Conservation (phyloP, 2,329 filamentous ascomycete genomes). For the Trichoderma sp. region DNA sequence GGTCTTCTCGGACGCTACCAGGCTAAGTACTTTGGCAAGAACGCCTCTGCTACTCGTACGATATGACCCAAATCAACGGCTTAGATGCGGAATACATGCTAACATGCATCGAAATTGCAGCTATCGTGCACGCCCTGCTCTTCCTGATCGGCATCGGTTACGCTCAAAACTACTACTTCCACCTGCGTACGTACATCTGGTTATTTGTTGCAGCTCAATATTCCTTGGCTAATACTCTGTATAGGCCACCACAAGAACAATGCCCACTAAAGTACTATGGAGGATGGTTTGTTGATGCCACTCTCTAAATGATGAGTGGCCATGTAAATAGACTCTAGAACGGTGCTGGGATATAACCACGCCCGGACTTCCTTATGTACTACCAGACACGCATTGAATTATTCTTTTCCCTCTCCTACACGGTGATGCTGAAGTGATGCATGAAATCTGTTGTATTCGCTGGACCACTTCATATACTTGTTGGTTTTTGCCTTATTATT, state of each 20-base stretch:
- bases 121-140: constrained; percentile 82
- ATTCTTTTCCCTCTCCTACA: not conserved
- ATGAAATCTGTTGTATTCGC: not conserved
- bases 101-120: constrained; percentile 47
- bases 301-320: constrained; percentile 28
- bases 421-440: not conserved
- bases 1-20: constrained; percentile 89
- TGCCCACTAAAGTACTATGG: constrained; percentile 68
- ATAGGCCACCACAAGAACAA: constrained; percentile 99
- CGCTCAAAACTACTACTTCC: constrained; percentile 99
- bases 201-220: not conserved
- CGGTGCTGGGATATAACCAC: constrained; percentile 25
- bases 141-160: constrained; percentile 81
- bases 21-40: constrained; percentile 92
- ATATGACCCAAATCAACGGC: not conserved
- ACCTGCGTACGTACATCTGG: constrained; percentile 75
- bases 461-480: not conserved
- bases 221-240: not conserved
- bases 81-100: not conserved
- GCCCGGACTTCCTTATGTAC: constrained; percentile 17
- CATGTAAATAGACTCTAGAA: constrained; percentile 45
- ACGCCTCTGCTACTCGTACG: constrained; percentile 84
- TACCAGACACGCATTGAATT: constrained; percentile 18
- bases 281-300: constrained; percentile 26
- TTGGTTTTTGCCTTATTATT: not conserved